A percentile compares a stretch with the other conserved stretches of the same genome.
phyloP scores from a whole-genome alignment of 2,329 filamentous ascomycete species.

The Arthrinium phaeospermum region DNA sequence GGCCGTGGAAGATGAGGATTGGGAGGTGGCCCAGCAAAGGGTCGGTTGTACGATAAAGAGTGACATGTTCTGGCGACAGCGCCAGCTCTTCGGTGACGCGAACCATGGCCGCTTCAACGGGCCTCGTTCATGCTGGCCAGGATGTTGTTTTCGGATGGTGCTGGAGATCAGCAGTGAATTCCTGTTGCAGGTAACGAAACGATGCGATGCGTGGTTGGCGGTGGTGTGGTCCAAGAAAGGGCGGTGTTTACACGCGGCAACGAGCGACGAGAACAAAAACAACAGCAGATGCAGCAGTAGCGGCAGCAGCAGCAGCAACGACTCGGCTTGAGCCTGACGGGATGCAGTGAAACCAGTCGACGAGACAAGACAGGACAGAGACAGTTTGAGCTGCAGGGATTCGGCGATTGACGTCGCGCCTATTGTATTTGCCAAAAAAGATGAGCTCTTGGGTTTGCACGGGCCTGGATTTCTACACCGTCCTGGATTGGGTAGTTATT shows the following conservation, averaged over 20 bases:
- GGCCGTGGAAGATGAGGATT: constrained; percentile 89
- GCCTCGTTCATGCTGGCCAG: constrained; percentile 45
- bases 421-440: constrained; percentile 16
- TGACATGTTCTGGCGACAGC: constrained; percentile 80
- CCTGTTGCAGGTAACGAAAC: constrained; percentile 28
- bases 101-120: constrained; percentile 71
- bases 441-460: constrained; percentile 15
- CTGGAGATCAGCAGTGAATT: constrained; percentile 19
- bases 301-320: not conserved
- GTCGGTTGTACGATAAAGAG: constrained; percentile 89
- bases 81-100: constrained; percentile 79
- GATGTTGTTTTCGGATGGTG: constrained; percentile 23
- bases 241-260: constrained; percentile 19
- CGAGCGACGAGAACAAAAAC: constrained; percentile 11
- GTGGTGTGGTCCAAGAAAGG: constrained; percentile 28
- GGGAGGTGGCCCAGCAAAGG: constrained; percentile 80
- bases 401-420: constrained; percentile 2
- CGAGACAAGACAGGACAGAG: not conserved
- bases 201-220: constrained; percentile 24
- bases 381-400: constrained; percentile 7
- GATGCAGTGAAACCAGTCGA: constrained; percentile 15
- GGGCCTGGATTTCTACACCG: constrained; percentile 7
- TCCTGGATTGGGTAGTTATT: not conserved
- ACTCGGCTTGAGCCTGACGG: not conserved
- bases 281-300: not conserved